Evolutionary conservation across 371 early-diverging fungal genomes (phyloP).

Genomic region (Saksenaea oblongispora): DNA sequence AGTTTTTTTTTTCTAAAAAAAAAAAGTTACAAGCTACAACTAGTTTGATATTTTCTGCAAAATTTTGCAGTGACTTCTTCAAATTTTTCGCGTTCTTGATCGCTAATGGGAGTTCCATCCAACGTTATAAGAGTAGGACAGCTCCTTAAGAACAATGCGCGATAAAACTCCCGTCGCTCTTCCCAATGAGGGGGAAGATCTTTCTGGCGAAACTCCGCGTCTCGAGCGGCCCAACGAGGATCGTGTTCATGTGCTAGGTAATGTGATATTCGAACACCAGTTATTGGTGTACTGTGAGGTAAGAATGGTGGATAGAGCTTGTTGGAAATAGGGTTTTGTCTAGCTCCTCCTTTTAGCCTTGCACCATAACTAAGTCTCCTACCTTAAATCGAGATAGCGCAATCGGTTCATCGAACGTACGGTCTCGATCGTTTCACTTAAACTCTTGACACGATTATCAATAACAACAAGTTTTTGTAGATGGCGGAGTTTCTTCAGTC

Average conservation of each 20-base stretch:
- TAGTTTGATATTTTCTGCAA: background rate
- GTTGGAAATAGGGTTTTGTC: constrained; percentile 32
- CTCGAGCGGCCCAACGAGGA: constrained; percentile 43
- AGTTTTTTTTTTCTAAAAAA: background rate
- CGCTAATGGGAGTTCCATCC: constrained; percentile 36
- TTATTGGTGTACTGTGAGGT: constrained; percentile 5
- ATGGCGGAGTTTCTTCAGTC: constrained; percentile 45
- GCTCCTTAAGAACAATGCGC: constrained; percentile 46
- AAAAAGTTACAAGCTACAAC: background rate
- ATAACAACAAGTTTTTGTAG: constrained; percentile 51
- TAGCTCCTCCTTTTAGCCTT: background rate
- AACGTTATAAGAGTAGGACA: constrained; percentile 44
- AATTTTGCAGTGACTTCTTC: constrained; percentile 9
- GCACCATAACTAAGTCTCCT: background rate
- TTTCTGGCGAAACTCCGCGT: constrained; percentile 30
- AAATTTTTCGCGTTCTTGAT: constrained; percentile 9
- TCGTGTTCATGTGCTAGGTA: constrained; percentile 38
- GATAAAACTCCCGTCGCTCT: constrained; percentile 42
- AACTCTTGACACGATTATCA: constrained; percentile 49
- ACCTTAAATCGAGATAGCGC: constrained; percentile 52
- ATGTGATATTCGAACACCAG: constrained; percentile 16
- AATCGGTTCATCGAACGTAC: constrained; percentile 42
- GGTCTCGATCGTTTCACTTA: constrained; percentile 32
- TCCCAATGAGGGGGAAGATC: constrained; percentile 43
- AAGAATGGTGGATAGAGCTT: constrained; percentile 35